A percentile compares a stretch with the other conserved stretches of the same genome.
phyloP scores from a whole-genome alignment of 2,329 filamentous ascomycete species.

The Amauroascus niger region DNA sequence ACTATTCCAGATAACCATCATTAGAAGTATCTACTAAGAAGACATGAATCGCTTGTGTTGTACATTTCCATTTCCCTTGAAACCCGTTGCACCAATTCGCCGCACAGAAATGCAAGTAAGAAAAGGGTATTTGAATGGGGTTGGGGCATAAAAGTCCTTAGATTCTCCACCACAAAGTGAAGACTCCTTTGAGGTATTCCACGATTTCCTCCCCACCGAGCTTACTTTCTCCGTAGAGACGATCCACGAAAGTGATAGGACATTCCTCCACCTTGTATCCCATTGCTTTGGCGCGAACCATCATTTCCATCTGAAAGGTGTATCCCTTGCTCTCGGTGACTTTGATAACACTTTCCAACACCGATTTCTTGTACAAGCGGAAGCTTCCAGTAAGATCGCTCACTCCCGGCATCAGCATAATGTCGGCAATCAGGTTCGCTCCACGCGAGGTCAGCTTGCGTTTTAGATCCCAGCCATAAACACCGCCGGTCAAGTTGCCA shows the following conservation, averaged over 20 bases:
- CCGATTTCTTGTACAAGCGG: slow-evolving; percentile 81
- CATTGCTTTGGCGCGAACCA: slow-evolving; percentile 94
- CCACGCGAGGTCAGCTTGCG: slow-evolving; percentile 64
- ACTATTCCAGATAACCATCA: slow-evolving; percentile 5
- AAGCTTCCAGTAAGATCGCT: slow-evolving; percentile 94
- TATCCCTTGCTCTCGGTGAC: slow-evolving; percentile 95
- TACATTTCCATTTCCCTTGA: slow-evolving; percentile 11
- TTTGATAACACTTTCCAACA: slow-evolving; percentile 80
- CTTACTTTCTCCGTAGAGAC: slow-evolving; percentile 91
- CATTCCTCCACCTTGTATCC: slow-evolving; percentile 90
- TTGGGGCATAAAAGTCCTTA: slow-evolving; percentile 28
- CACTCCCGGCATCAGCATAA: slow-evolving; percentile 81
- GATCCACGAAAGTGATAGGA: slow-evolving; percentile 91
- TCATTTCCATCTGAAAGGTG: slow-evolving; percentile 99
- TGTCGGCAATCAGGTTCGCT: slow-evolving; percentile 88
- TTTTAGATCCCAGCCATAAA: slow-evolving; percentile 95
- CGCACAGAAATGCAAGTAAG: slow-evolving; percentile 15
- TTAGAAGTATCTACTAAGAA: slow-evolving; percentile 12
- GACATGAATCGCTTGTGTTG: slow-evolving; percentile 9
- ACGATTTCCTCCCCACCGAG: slow-evolving; percentile 91
- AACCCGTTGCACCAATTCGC: slow-evolving; percentile 13
- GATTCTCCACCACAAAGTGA: slow-evolving; percentile 68
- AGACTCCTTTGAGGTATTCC: slow-evolving; percentile 82
- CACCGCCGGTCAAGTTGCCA: slow-evolving; percentile 54
- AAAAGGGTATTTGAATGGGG: slow-evolving; percentile 10